Evolutionary conservation across 768 basidiomycete genomes (phyloP), one percentile per base, ranked within the genome.

Genomic region (Phylloporus arenicola): DNA sequence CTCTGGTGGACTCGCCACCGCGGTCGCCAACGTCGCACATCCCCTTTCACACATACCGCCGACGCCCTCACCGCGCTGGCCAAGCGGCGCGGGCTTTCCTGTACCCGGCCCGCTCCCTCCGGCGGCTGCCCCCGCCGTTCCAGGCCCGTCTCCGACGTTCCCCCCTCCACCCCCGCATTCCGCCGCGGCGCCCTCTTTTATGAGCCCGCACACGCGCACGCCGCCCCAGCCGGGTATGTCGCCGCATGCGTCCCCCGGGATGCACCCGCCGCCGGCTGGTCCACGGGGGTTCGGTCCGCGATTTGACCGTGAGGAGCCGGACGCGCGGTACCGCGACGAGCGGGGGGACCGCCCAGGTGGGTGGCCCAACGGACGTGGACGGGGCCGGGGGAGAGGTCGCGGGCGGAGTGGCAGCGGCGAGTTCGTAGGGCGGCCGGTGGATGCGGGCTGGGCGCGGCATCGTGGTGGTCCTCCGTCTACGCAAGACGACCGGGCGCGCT

Each of bases 381-480:
- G 68, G 31, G 68, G 72, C 8, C 43, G 70, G 3, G 60, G 64
- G 2, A 45, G 70, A 6, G 60, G 67, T 1, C 57, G 66, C 31
- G 64, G 68, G 13, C 53, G 66, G 24, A 42, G 52, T 30, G 16
- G 47, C 17, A 19, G 51, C 4, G 47, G 48, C 4, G 44, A 47
- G 13, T 59, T 70, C 33, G 57, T 63, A 27, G 71, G 70, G 37
- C 60, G 72, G 37, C 68, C 79, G 31, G 68, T 76, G 16, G 84
- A 86, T 57, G 60, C 62, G 17, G 68, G 73, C 20, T 59, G 66
- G 55, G 52, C 55, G 5, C 54, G 67, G 46, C 62, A 65, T 45
- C 62, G 66, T 41, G 43, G 65, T 9, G 63, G 72, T 58, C 55
- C 48, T 11, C 58, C 64, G 8, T 46, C 60, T 13, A 44, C 43